A percentile compares a stretch with the other conserved stretches of the same genome.
These are phyloP conservation scores for Ammopiptanthus mongolicus DNA, from an alignment of 306 rosid genomes.

Conservation along the genomic window DNA sequence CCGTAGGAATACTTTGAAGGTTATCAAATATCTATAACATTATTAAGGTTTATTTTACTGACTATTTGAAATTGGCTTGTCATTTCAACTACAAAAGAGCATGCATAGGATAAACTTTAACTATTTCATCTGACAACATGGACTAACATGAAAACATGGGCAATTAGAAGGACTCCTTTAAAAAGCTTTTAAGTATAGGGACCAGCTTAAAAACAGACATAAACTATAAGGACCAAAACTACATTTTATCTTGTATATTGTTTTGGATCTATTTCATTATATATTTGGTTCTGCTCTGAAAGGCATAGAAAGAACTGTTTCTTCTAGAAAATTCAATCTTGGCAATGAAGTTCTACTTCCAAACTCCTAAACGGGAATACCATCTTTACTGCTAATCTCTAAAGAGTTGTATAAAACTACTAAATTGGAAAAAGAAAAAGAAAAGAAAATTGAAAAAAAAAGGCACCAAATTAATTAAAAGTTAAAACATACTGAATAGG, in stretches of 20 bases:
- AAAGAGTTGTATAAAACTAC: neutral
- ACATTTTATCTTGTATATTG: no score
- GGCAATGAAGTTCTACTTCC: neutral
- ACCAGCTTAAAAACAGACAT: no score
- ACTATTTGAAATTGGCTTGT: no score
- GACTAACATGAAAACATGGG: no score
- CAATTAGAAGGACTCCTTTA: no score
- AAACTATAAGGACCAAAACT: no score
- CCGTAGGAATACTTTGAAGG: neutral
- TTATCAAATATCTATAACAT: neutral
- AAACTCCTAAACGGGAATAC: neutral
- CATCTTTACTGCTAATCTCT: neutral
- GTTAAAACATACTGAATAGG: constrained; percentile 38
- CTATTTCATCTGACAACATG: no score
- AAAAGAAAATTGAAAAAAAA: neutral
- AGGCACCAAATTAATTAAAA: neutral
- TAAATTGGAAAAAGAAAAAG: neutral
- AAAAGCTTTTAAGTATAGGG: no score
- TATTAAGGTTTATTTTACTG: no score
- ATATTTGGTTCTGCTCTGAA: neutral
- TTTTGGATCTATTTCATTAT: neutral
- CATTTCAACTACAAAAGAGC: no score
- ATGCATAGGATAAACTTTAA: no score
- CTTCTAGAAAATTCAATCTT: neutral
- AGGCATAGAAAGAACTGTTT: neutral